Evolutionary conservation across 805 yeast species (phyloP).

Genomic region (Babjeviella inositovora): DNA sequence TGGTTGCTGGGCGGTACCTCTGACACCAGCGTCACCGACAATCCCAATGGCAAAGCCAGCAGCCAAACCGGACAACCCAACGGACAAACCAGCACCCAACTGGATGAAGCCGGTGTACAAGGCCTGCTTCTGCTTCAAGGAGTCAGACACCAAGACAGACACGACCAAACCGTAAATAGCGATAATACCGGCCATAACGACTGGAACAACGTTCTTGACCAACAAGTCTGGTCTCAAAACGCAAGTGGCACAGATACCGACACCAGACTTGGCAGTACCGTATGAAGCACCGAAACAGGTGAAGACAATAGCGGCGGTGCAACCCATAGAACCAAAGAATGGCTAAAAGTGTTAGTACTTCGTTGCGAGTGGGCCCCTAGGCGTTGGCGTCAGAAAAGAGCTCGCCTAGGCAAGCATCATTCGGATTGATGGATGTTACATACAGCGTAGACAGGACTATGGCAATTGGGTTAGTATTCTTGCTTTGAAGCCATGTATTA

Average conservation of each 20-base stretch:
- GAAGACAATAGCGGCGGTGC: conserved; percentile 98
- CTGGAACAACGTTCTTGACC: conserved; percentile 90
- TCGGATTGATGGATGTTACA: too few relatives aligned
- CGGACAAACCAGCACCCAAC: conserved; percentile 95
- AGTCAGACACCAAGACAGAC: conserved; percentile 83
- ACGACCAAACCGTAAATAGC: conserved; percentile 97
- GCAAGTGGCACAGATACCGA: conserved; percentile 97
- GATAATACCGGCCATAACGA: conserved; percentile 98
- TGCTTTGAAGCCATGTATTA: too few relatives aligned
- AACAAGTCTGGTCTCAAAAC: conserved; percentile 93
- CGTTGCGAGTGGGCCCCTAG: too few relatives aligned
- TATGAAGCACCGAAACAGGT: conserved; percentile 98
- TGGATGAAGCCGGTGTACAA: conserved; percentile 95
- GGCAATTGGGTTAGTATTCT: too few relatives aligned
- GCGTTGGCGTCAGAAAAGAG: too few relatives aligned
- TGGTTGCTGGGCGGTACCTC: conserved; percentile 97
- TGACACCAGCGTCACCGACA: conserved; percentile 98
- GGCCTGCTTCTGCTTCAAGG: conserved; percentile 81
- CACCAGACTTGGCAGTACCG: conserved; percentile 99
- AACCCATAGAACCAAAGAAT: conserved; percentile 98
- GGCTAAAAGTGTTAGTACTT: conserved; percentile 37
- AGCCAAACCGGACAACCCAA: conserved; percentile 93
- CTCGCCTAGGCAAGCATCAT: too few relatives aligned
- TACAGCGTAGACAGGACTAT: conserved; percentile 60
- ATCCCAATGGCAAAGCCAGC: conserved; percentile 99